phyloP scores from a whole-genome alignment of 352 stramenopile genomes.

The Globisporangium perplexum region DNA sequence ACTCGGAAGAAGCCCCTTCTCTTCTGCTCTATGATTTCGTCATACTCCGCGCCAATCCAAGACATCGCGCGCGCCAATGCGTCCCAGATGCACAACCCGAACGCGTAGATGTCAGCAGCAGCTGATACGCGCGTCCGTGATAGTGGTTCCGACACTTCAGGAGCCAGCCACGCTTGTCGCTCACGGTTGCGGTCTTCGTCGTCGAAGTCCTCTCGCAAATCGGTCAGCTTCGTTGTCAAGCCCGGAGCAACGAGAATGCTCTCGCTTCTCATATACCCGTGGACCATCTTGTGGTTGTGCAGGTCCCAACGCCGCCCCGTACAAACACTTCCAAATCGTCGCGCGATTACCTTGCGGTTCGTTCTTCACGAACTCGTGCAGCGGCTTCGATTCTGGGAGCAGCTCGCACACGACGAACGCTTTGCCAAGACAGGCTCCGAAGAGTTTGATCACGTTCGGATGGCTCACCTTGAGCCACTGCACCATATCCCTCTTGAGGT shows the following conservation, averaged over 20 bases:
- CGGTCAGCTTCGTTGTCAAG: slow-evolving; percentile 13
- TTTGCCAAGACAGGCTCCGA: not conserved
- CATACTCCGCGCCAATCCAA: not conserved
- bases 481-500: not conserved
- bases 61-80: slow-evolving; percentile 3
- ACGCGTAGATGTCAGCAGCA: slow-evolving; percentile 21
- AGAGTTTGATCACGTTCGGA: slow-evolving; percentile 6
- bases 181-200: not conserved
- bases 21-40: not conserved
- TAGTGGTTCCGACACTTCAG: slow-evolving; percentile 7
- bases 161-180: slow-evolving; percentile 8
- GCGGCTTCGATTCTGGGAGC: not conserved
- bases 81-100: slow-evolving; percentile 16
- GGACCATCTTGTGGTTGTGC: slow-evolving; percentile 14
- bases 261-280: slow-evolving; percentile 6
- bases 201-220: not conserved
- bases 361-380: slow-evolving; percentile 4
- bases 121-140: too few species aligned
- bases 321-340: slow-evolving; percentile 12
- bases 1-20: not conserved
- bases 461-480: slow-evolving; percentile 2
- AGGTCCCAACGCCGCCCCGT: slow-evolving; percentile 19
- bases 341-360: not conserved
- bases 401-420: not conserved
- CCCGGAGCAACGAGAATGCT: slow-evolving; percentile 10